These are phyloP conservation scores for Sisymbrium irio DNA, from an alignment of 345 rosid genomes.

Conservation along the genomic window DNA sequence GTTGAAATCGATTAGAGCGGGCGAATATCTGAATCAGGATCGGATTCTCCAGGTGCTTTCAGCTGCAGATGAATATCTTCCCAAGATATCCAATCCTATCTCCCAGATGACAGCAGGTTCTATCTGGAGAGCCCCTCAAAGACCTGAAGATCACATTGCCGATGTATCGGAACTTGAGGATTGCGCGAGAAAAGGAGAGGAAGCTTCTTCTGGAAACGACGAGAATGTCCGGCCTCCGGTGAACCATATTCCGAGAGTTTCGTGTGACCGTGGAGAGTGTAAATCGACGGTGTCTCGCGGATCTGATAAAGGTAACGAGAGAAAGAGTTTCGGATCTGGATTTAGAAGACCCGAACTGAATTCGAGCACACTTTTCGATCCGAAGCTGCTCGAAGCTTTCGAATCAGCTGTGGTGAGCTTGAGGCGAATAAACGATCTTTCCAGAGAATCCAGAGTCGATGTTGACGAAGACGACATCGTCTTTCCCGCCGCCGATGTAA, in stretches of 20 bases:
- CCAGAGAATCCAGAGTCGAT: neutral
- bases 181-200: constrained; percentile 45
- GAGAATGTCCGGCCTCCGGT: constrained; percentile 55
- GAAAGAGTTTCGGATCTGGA: constrained; percentile 40
- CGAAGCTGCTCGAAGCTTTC: constrained; percentile 66
- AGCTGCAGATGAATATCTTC: constrained; percentile 51
- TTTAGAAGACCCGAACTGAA: constrained; percentile 73
- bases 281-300: constrained; percentile 3
- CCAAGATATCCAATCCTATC: constrained; percentile 32
- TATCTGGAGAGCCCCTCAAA: constrained; percentile 29
- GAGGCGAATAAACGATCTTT: constrained; percentile 38
- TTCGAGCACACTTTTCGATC: constrained; percentile 70
- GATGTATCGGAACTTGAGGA: constrained; percentile 49
- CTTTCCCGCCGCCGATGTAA: constrained; percentile 23
- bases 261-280: constrained; percentile 4
- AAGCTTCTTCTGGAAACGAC: constrained; percentile 32
- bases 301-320: constrained; percentile 16
- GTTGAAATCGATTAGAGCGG: constrained; percentile 57
- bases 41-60: constrained; percentile 51
- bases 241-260: constrained; percentile 22
- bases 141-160: constrained; percentile 24
- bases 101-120: constrained; percentile 32
- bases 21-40: constrained; percentile 64
- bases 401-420: constrained; percentile 54
- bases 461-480: constrained; percentile 20